phyloP scores from a whole-genome alignment of 495 filamentous ascomycete species.

The Glutinoglossum americanum region DNA sequence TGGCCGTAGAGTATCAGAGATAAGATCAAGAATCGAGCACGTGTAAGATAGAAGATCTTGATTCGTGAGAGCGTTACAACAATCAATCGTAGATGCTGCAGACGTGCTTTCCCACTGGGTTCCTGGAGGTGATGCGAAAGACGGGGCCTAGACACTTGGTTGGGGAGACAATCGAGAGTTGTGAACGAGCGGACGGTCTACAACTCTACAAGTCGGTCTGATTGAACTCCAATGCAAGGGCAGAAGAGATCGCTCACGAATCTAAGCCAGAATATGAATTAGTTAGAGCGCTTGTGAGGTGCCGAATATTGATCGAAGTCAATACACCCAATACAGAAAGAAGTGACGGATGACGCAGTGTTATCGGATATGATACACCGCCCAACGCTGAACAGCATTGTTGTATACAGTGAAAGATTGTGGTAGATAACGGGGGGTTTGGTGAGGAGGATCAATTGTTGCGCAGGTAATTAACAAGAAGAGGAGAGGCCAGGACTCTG shows the following conservation, averaged over 20 bases:
- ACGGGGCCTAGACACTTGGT: not conserved
- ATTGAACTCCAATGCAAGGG: conserved; percentile 3
- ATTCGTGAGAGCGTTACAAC: conserved; percentile 1
- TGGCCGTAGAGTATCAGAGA: not conserved
- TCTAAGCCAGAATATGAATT: not conserved
- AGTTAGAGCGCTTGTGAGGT: not conserved
- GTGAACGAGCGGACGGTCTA: not conserved
- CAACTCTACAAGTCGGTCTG: not conserved
- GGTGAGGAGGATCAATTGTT: not conserved
- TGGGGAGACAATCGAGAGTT: not conserved
- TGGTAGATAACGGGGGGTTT: not conserved
- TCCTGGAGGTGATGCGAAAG: not conserved
- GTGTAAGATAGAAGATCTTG: not conserved
- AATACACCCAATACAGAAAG: not conserved
- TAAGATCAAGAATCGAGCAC: not conserved
- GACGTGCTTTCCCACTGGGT: not conserved
- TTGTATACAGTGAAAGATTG: not conserved
- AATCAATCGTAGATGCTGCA: not conserved
- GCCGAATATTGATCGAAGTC: not conserved
- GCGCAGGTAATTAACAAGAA: not conserved
- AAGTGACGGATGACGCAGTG: not conserved
- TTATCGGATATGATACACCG: not conserved
- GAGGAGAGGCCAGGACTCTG: not conserved
- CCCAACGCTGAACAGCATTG: not conserved
- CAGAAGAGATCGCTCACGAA: conserved; percentile 3